Conservation (phyloP, 768 basidiomycete genomes). For the Strobilomyces confusus region DNA sequence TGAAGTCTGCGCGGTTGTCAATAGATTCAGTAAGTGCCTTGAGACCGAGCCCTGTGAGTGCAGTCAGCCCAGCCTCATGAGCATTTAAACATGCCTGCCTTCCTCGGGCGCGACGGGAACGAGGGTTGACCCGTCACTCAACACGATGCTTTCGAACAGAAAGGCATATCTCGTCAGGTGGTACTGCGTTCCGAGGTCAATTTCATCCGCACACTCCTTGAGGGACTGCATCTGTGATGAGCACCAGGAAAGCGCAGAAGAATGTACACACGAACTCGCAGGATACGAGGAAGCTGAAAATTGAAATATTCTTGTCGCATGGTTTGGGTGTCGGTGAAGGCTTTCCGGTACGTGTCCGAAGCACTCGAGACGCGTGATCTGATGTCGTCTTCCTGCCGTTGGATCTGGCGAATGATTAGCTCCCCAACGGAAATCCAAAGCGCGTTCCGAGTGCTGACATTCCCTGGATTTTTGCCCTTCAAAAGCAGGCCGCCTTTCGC, state of each 20-base stretch:
- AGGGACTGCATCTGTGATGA: conserved; percentile 52
- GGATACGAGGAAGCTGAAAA: conserved; percentile 88
- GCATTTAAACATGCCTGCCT: conserved; percentile 38
- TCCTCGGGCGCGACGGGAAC: conserved; percentile 69
- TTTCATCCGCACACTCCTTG: conserved; percentile 94
- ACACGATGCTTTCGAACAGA: conserved; percentile 84
- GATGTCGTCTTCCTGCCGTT: conserved; percentile 93
- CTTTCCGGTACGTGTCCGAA: conserved; percentile 87
- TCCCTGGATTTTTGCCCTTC: conserved; percentile 90
- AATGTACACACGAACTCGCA: conserved; percentile 62
- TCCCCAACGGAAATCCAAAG: conserved; percentile 3
- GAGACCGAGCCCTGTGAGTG: conserved; percentile 56
- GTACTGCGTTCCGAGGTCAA: conserved; percentile 97
- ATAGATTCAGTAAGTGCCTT: conserved; percentile 87
- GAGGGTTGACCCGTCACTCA: conserved; percentile 84
- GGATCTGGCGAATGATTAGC: conserved; percentile 48
- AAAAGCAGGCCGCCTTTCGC: conserved; percentile 85
- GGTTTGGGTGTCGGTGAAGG: conserved; percentile 82
- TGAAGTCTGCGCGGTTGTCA: conserved; percentile 94
- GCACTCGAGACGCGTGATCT: conserved; percentile 78
- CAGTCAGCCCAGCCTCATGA: conserved; percentile 1
- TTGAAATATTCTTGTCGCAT: conserved; percentile 98
- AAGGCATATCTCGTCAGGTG: conserved; percentile 94
- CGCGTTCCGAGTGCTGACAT: conserved; percentile 41
- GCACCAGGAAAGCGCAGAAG: not conserved